Base-by-base conservation (phyloP, 108 stramenopile genomes). In the Nannochloropsis gaditana region DNA sequence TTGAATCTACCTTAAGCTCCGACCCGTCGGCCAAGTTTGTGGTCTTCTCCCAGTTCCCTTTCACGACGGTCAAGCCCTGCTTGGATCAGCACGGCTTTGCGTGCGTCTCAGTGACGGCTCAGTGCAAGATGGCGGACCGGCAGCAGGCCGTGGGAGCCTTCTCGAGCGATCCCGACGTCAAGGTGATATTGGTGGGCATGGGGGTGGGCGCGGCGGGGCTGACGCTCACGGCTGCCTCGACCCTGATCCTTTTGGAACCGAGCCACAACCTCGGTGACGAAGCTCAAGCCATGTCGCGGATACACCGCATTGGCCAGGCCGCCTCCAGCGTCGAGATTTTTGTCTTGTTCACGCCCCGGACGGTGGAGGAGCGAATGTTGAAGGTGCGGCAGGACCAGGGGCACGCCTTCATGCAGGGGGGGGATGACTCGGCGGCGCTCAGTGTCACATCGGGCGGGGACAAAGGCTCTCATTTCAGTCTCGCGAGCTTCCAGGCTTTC, bases 261-360 rank as follows among this genome's bases (percentile, higher is more conserved):
- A 43, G 81, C 17, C 81, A 82, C 17, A 82, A 82, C 17, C 43
- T 44, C 11, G 45, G 19, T 21, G 82, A 82, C 19, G 82, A 82
- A 4, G 82, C 82, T 15, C 82, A 82, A 82, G 89, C 88, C 5
- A 86, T 89, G 43, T 88, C 85, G 83, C 84, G 89, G 9, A 87
- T 84, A 11, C 89, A 89, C 83, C 87, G 89, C 19, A 89, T 89
- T n/a, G 89, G 89, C 2, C 89, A 89, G 31, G 41, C 45, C 5
- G 41, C 41, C 15, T 31, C 19, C 15, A 15, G 81, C 41, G 42
- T 81, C 5, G 15, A 81, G 8, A 81, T 81, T 41, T 81, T 15
- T 73, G 59, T 73, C 19, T 8, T 73, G 8, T 73, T 73, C n/a
- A 73, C 59, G n/a, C 59, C 19, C 19, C 19, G 59, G n/a, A 73